A percentile compares a stretch with the other conserved stretches of the same genome.
phyloP scores from a whole-genome alignment of 106 monocot species.

The Platanthera guangdongensis region DNA sequence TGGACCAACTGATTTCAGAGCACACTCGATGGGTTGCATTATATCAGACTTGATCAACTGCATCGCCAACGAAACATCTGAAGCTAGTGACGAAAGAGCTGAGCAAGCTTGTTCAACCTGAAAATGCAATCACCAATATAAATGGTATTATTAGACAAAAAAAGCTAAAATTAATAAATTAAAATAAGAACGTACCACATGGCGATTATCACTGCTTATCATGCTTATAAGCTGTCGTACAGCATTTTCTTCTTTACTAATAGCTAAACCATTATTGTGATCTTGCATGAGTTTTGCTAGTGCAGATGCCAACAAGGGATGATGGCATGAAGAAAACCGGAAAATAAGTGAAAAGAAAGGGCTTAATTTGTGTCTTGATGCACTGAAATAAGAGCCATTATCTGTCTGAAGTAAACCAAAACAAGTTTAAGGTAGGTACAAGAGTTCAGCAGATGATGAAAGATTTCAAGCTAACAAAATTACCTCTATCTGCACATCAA shows the following conservation, averaged over 20 bases:
- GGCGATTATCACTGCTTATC: constrained; percentile 84
- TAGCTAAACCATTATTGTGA: constrained; percentile 65
- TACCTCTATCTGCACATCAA: constrained; percentile 91
- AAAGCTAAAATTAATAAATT: constrained; percentile 1
- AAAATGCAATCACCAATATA: constrained; percentile 11
- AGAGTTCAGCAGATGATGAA: not conserved
- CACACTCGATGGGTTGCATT: constrained; percentile 82
- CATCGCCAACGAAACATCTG: constrained; percentile 83
- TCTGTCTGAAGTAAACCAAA: constrained; percentile 58
- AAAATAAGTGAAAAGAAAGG: constrained; percentile 92
- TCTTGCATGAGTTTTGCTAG: constrained; percentile 88
- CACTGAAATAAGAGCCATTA: constrained; percentile 72
- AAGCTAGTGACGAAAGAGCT: constrained; percentile 83
- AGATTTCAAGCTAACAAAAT: constrained; percentile 1
- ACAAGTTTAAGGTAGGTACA: not conserved
- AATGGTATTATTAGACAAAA: constrained; percentile 2
- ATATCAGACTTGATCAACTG: constrained; percentile 87
- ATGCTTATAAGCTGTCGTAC: constrained; percentile 95
- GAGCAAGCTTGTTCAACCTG: constrained; percentile 97
- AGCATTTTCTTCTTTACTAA: constrained; percentile 93
- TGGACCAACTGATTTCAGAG: constrained; percentile 58
- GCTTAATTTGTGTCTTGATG: constrained; percentile 85
- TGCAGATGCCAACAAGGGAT: constrained; percentile 94
- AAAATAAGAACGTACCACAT: constrained; percentile 60
- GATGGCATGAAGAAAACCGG: constrained; percentile 98